These are phyloP conservation scores for Ochetophila trinervis DNA, from an alignment of 306 rosid genomes.

Conservation along the genomic window DNA sequence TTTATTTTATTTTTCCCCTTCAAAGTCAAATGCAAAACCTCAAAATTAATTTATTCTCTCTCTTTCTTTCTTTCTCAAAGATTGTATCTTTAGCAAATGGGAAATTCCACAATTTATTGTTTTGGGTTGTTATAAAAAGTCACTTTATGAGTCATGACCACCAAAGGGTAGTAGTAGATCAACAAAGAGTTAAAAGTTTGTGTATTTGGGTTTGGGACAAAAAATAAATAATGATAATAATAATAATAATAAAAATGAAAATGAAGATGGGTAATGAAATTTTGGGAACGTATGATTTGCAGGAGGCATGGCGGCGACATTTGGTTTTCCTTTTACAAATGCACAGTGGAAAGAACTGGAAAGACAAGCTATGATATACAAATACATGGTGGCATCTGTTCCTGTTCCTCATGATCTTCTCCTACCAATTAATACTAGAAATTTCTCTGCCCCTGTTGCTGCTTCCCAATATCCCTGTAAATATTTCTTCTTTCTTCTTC, in stretches of 20 bases:
- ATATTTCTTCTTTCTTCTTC: neutral
- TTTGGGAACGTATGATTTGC: constrained; percentile 18
- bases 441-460: constrained; percentile 17
- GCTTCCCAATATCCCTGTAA: constrained; percentile 37
- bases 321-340: constrained; percentile 68
- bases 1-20: neutral
- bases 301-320: constrained; percentile 51
- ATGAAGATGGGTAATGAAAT: constrained; percentile 20
- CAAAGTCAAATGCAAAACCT: constrained; percentile 10
- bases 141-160: neutral
- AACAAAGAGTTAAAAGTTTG: constrained; percentile 8
- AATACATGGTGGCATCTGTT: constrained; percentile 72
- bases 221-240: too few species aligned
- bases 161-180: neutral
- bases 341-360: constrained; percentile 82
- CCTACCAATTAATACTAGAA: constrained; percentile 9
- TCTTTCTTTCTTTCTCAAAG: constrained; percentile 9
- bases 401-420: constrained; percentile 76
- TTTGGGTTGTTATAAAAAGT: neutral
- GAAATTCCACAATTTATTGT: neutral
- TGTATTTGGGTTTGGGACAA: constrained; percentile 7
- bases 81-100: constrained; percentile 24
- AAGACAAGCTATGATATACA: constrained; percentile 83
- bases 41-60: neutral
- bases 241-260: too few species aligned